A percentile compares a stretch with the other conserved stretches of the same genome.
Evolutionary conservation across 805 yeast genomes (phyloP).

Genomic region (Sugiyamaella marilandica): DNA sequence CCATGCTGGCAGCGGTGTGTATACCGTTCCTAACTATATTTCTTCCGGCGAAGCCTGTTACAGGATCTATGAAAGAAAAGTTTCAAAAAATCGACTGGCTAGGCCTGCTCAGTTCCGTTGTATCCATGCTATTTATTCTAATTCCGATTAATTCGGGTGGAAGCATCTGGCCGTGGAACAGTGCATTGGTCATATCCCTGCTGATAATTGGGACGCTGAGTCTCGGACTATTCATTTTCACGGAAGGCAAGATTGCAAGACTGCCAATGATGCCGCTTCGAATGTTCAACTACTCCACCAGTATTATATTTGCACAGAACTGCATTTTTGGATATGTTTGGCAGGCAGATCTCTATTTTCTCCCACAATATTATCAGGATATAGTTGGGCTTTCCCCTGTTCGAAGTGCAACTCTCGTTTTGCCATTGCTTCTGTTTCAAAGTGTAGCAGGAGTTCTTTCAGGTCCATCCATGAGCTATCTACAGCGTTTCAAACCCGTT

Average conservation of each 20-base stretch:
- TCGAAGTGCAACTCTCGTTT: constrained; percentile 36
- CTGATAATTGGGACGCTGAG: constrained; percentile 39
- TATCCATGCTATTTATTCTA: constrained; percentile 44
- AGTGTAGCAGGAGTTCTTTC: constrained; percentile 39
- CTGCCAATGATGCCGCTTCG: constrained; percentile 54
- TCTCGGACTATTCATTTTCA: constrained; percentile 41
- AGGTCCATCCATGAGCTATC: constrained; percentile 41
- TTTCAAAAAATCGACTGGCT: constrained; percentile 45
- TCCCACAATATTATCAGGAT: constrained; percentile 45
- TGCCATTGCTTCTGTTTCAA: constrained; percentile 42
- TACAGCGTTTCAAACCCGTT: constrained; percentile 41
- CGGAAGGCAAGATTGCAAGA: constrained; percentile 46
- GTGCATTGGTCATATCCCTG: constrained; percentile 38
- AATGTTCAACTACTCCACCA: constrained; percentile 39
- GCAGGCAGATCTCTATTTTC: constrained; percentile 41
- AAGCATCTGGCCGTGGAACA: constrained; percentile 50
- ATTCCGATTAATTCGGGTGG: constrained; percentile 65
- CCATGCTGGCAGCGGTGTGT: constrained; percentile 34
- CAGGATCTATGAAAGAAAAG: constrained; percentile 30
- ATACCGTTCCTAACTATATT: constrained; percentile 24
- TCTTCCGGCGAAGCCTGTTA: constrained; percentile 33
- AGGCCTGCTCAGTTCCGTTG: constrained; percentile 46
- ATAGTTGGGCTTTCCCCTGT: constrained; percentile 39
- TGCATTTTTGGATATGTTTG: constrained; percentile 47
- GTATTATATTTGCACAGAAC: constrained; percentile 36